A percentile compares a stretch with the other conserved stretches of the same genome.
phyloP scores from a whole-genome alignment of 2,329 filamentous ascomycete genomes.

The Neocatenulostroma microsporum region DNA sequence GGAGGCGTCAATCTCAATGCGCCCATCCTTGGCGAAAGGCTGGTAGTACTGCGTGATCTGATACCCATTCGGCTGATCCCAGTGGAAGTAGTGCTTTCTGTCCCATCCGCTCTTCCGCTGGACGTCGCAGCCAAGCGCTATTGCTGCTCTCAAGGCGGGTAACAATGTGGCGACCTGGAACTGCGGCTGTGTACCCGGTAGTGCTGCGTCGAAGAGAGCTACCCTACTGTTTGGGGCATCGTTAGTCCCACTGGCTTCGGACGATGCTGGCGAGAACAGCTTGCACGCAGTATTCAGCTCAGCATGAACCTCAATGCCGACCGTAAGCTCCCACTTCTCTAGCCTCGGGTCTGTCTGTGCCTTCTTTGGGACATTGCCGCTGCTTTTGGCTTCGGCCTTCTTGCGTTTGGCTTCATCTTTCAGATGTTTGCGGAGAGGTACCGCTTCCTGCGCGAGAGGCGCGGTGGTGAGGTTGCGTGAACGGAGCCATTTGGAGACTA shows the following conservation, averaged over 20 bases:
- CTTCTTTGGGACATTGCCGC: conserved; percentile 8
- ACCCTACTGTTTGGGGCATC: conserved; percentile 63
- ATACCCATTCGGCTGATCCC: conserved; percentile 93
- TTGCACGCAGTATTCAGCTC: conserved; percentile 85
- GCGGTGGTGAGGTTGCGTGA: conserved; percentile 19
- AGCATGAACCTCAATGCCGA: conserved; percentile 95
- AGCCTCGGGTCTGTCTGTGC: conserved; percentile 18
- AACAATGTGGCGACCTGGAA: conserved; percentile 79
- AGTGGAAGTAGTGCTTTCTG: conserved; percentile 98
- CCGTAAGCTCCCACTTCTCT: conserved; percentile 79
- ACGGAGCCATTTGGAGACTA: conserved; percentile 25
- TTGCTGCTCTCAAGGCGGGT: conserved; percentile 80
- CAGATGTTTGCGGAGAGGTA: conserved; percentile 34
- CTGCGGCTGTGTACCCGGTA: conserved; percentile 78
- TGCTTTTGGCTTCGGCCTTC: conserved; percentile 18
- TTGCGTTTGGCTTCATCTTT: conserved; percentile 35
- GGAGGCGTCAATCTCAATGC: conserved; percentile 59
- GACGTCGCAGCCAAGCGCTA: conserved; percentile 73
- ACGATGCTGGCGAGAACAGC: conserved; percentile 61
- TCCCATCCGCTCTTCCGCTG: conserved; percentile 78
- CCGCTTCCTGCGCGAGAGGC: conserved; percentile 16
- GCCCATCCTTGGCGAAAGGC: conserved; percentile 61
- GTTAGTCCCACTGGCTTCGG: conserved; percentile 13
- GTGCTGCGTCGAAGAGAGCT: conserved; percentile 77
- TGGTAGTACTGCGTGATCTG: conserved; percentile 95